Conservation (phyloP, 1,284 basidiomycete genomes). For the Boletus coffeatus region DNA sequence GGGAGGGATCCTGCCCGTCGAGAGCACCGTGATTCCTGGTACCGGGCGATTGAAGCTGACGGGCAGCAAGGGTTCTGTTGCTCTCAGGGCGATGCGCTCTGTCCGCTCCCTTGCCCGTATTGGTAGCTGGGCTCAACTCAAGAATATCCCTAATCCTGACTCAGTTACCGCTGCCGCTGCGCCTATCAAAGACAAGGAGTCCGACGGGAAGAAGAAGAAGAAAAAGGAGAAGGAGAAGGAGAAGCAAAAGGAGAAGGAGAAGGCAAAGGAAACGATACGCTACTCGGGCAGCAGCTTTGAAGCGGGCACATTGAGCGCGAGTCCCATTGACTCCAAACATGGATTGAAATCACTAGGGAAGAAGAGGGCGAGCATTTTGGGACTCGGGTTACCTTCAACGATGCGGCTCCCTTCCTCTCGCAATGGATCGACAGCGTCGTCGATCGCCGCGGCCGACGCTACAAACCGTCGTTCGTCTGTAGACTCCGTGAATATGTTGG, state of each 20-base stretch:
- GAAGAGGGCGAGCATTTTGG: conserved; percentile 58
- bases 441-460: conserved; percentile 17
- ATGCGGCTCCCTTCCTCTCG: conserved; percentile 45
- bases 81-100: conserved; percentile 69
- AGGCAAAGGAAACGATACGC: conserved; percentile 30
- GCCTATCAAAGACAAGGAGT: conserved; percentile 29
- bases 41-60: conserved; percentile 70
- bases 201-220: conserved; percentile 34
- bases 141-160: conserved; percentile 33
- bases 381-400: conserved; percentile 41
- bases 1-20: conserved; percentile 81
- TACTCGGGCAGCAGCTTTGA: conserved; percentile 62
- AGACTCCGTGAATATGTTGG: conserved; percentile 36
- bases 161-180: conserved; percentile 21
- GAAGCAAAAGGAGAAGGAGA: conserved; percentile 27
- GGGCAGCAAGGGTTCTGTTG: conserved; percentile 67
- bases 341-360: conserved; percentile 37
- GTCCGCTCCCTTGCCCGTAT: conserved; percentile 67
- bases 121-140: conserved; percentile 62
- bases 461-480: conserved; percentile 37
- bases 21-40: conserved; percentile 73
- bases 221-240: conserved; percentile 21
- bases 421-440: conserved; percentile 38
- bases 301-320: conserved; percentile 42
- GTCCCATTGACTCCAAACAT: conserved; percentile 28